phyloP scores from a whole-genome alignment of 2,329 filamentous ascomycete species.

The Verticillium alfalfae region DNA sequence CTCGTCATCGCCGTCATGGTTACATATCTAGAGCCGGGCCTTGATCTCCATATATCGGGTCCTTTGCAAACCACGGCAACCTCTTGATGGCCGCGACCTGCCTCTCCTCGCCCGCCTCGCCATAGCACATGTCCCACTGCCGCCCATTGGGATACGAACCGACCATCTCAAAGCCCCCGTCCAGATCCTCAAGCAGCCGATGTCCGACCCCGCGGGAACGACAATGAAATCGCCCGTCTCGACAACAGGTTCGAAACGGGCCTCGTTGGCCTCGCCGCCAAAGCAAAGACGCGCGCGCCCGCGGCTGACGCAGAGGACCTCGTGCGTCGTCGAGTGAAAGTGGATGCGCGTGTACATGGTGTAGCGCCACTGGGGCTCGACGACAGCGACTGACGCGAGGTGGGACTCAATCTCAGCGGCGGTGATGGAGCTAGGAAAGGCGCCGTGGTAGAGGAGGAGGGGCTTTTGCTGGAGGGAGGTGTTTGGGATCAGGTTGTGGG shows the following conservation, averaged over 20 bases:
- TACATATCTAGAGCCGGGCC: slow-evolving; percentile 5
- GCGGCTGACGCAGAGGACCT: slow-evolving; percentile 55
- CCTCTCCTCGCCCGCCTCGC: slow-evolving; percentile 47
- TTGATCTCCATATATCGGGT: slow-evolving; percentile 13
- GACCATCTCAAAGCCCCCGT: slow-evolving; percentile 57
- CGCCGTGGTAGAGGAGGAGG: slow-evolving; percentile 60
- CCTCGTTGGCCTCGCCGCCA: slow-evolving; percentile 57
- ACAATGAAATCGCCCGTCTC: slow-evolving; percentile 58
- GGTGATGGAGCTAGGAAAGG: slow-evolving; percentile 39
- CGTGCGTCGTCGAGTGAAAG: slow-evolving; percentile 63
- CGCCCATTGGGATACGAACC: slow-evolving; percentile 55
- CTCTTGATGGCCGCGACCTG: slow-evolving; percentile 25
- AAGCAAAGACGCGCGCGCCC: slow-evolving; percentile 60
- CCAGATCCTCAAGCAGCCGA: slow-evolving; percentile 51
- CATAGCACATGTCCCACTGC: slow-evolving; percentile 71
- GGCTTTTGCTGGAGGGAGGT: slow-evolving; percentile 59
- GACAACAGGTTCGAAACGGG: slow-evolving; percentile 48
- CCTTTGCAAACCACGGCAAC: slow-evolving; percentile 11
- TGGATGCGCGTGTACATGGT: slow-evolving; percentile 63
- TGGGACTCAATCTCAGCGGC: slow-evolving; percentile 50
- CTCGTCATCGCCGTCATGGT: background rate
- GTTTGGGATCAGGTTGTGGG: slow-evolving; percentile 54
- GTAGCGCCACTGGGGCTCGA: slow-evolving; percentile 61
- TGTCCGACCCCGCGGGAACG: slow-evolving; percentile 61
- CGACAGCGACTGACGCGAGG: slow-evolving; percentile 45